Evolutionary conservation across 2,329 filamentous ascomycete genomes (phyloP), one percentile per base, ranked within the genome.

Genomic region (Clarireedia paspali): DNA sequence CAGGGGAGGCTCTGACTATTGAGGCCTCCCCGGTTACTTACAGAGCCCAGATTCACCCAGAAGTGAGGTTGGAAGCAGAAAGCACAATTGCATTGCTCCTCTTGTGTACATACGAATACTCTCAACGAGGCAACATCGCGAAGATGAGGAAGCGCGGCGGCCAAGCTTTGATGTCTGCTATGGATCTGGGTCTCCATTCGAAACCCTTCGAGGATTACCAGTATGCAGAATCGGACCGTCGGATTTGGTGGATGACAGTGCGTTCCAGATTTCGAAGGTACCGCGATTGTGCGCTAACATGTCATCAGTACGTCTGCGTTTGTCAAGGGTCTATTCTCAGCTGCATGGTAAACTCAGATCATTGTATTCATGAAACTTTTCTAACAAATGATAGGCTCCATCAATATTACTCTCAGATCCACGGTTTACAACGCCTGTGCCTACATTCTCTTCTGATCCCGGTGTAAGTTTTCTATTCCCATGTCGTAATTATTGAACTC

Each of bases 231-330:
- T 74, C 74, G 12, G 72, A 72, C 60, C 69, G 75, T 30, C 70
- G 77, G 30, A 70, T 73, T 5, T 80, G 77, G 77, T 80, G 77
- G 77, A 78, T 78, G 74, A 78, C 76, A 17, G 72, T 74, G 60
- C 40, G 71, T 60, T n/a, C 40, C 39, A 17, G 27, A 23, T 3
- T 44, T 50, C 17, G n/a, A 23, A 9, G 14, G 10, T 5, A 5
- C 15, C 34, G 23, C 6, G 24, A 7, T 23, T 20, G 26, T 17
- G 50, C 26, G 14, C 50, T 59, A 53, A 57, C 14, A 30, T 17
- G 5, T 24, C 7, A 30, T 2, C 27, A 76, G 68, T 80, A 79
- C 57, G 71, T 78, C 15, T 75, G 72, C 57, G 73, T 74, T 5
- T 77, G 75, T 44, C 77, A 81, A 62, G 74, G 71, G 10, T 73